Evolutionary conservation across 257 asterid species (phyloP).

Genomic region (Solanum virginianum): DNA sequence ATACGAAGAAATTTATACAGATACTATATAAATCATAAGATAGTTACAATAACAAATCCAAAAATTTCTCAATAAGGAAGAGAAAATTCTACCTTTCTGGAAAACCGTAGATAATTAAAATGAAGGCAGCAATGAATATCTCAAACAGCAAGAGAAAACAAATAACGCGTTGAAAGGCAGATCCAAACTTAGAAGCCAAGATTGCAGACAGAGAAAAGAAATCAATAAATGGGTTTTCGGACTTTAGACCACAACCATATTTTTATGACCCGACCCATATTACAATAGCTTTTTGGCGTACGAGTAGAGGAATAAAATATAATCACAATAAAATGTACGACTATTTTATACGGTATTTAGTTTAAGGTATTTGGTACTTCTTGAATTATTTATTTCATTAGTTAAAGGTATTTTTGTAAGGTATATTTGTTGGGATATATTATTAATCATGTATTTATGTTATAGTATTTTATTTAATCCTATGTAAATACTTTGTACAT

Average conservation of each 20-base stretch:
- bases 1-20: neutral
- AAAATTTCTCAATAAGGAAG: neutral
- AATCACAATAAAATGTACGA: too few species aligned
- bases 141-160: neutral
- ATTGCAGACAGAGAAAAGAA: neutral
- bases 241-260: neutral
- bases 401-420: too few species aligned
- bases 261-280: neutral
- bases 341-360: too few species aligned
- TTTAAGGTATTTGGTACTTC: too few species aligned
- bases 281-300: neutral
- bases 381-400: too few species aligned
- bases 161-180: neutral
- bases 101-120: neutral
- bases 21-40: neutral
- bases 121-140: neutral
- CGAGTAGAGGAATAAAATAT: too few species aligned
- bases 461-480: too few species aligned
- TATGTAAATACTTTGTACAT: too few species aligned
- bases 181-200: neutral
- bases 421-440: too few species aligned
- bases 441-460: too few species aligned
- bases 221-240: neutral
- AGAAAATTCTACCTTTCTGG: neutral
- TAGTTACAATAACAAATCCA: neutral